phyloP scores from a whole-genome alignment of 345 rosid genomes.

The Cardamine chenopodiifolia region DNA sequence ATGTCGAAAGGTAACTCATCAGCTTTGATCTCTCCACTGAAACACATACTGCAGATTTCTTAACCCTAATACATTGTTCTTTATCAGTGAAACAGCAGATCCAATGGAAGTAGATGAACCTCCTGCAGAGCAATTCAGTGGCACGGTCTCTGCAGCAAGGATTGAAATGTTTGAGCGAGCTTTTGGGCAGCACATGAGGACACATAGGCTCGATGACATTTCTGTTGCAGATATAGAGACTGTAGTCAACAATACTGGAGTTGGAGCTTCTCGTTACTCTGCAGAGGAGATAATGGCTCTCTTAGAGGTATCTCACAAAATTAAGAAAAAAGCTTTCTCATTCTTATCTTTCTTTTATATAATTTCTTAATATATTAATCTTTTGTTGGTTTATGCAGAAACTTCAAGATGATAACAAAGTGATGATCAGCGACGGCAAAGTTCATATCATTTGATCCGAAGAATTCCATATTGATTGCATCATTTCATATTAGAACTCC shows the following conservation, averaged over 20 bases:
- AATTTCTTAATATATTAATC: not conserved
- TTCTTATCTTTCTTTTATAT: not conserved
- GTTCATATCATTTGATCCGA: constrained; percentile 66
- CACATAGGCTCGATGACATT: constrained; percentile 65
- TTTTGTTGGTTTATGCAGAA: constrained; percentile 54
- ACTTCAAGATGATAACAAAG: constrained; percentile 87
- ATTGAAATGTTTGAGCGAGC: constrained; percentile 68
- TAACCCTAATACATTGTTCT: not conserved
- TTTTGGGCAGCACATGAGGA: constrained; percentile 86
- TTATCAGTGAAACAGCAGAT: constrained; percentile 48
- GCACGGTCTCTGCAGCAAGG: constrained; percentile 62
- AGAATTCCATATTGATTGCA: not conserved
- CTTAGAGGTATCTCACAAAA: constrained; percentile 58
- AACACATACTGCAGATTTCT: not conserved
- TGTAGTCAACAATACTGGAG: constrained; percentile 58
- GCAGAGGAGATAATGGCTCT: constrained; percentile 68
- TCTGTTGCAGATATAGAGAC: constrained; percentile 73
- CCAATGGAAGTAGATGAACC: constrained; percentile 85
- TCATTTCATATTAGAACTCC: not conserved
- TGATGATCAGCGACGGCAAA: constrained; percentile 78
- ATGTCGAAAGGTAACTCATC: constrained; percentile 52
- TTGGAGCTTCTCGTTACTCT: constrained; percentile 55
- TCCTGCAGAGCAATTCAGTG: constrained; percentile 53
- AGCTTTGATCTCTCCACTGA: not conserved
- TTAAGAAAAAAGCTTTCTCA: not conserved